Evolutionary conservation across 768 basidiomycete genomes (phyloP).

Genomic region (Russula olivacea): DNA sequence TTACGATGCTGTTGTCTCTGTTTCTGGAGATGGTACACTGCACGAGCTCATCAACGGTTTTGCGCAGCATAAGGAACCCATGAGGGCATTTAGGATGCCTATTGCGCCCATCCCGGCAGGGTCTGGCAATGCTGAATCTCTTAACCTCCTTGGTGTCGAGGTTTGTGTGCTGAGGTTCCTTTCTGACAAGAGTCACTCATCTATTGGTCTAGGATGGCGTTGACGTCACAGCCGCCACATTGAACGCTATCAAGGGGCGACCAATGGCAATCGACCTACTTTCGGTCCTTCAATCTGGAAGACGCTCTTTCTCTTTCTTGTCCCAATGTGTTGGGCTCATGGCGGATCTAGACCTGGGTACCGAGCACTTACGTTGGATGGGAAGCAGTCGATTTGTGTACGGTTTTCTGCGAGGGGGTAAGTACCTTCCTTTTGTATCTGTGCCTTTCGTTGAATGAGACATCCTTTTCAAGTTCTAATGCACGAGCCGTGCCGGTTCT

Average conservation of each 20-base stretch:
- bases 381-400: constrained; percentile 72
- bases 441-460: background rate
- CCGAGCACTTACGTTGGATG: constrained; percentile 83
- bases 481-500: constrained; percentile 60
- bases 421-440: constrained; percentile 25
- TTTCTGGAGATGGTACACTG: constrained; percentile 81
- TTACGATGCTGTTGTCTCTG: constrained; percentile 65
- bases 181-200: background rate
- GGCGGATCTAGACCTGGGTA: constrained; percentile 80
- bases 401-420: constrained; percentile 67
- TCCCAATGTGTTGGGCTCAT: constrained; percentile 77
- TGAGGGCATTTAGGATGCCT: constrained; percentile 58
- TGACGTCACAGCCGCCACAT: constrained; percentile 62
- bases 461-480: constrained; percentile 42
- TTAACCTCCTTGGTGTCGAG: constrained; percentile 68
- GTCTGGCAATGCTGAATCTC: constrained; percentile 69
- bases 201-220: constrained; percentile 47
- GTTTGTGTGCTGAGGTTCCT: constrained; percentile 33
- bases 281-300: constrained; percentile 64
- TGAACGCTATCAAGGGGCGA: constrained; percentile 77
- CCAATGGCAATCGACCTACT: constrained; percentile 74
- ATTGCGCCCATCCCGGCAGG: constrained; percentile 78
- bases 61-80: constrained; percentile 54
- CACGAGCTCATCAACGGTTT: constrained; percentile 85
- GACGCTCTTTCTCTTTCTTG: constrained; percentile 70